Conservation (phyloP, 2,329 filamentous ascomycete genomes). For the Colletotrichum abscissum region DNA sequence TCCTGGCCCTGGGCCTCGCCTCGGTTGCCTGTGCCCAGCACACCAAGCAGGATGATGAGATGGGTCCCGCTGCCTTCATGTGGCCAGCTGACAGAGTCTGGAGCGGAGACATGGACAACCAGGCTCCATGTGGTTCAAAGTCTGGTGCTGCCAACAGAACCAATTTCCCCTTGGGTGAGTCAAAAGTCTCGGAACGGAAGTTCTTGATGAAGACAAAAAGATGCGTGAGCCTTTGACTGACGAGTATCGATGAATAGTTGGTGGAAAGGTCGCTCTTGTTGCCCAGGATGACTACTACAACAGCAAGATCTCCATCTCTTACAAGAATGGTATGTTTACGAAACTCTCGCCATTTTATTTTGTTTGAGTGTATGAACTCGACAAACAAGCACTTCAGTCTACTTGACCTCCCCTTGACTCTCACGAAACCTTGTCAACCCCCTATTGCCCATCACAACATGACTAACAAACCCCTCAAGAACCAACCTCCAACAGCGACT, state of each 20-base stretch:
- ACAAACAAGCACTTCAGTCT: too few species aligned
- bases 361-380: neutral
- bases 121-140: slow-evolving; percentile 62
- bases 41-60: slow-evolving; percentile 31
- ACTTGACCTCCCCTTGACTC: neutral
- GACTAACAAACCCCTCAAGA: slow-evolving; percentile 37
- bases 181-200: neutral
- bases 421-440: neutral
- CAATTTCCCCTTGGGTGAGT: slow-evolving; percentile 60
- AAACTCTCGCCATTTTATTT: neutral
- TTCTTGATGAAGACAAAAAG: neutral
- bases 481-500: slow-evolving; percentile 45
- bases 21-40: slow-evolving; percentile 20
- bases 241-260: slow-evolving; percentile 47
- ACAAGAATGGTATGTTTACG: slow-evolving; percentile 54
- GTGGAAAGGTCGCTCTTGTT: slow-evolving; percentile 61
- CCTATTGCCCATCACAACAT: neutral
- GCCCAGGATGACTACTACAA: slow-evolving; percentile 65
- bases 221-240: neutral
- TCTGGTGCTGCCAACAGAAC: slow-evolving; percentile 58
- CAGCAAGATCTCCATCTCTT: slow-evolving; percentile 61
- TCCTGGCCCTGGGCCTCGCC: slow-evolving; percentile 23
- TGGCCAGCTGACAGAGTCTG: slow-evolving; percentile 66
- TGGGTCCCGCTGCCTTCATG: slow-evolving; percentile 61
- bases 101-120: slow-evolving; percentile 61